Conservation (phyloP, 768 basidiomycete genomes). For the Amanita inopinata region DNA sequence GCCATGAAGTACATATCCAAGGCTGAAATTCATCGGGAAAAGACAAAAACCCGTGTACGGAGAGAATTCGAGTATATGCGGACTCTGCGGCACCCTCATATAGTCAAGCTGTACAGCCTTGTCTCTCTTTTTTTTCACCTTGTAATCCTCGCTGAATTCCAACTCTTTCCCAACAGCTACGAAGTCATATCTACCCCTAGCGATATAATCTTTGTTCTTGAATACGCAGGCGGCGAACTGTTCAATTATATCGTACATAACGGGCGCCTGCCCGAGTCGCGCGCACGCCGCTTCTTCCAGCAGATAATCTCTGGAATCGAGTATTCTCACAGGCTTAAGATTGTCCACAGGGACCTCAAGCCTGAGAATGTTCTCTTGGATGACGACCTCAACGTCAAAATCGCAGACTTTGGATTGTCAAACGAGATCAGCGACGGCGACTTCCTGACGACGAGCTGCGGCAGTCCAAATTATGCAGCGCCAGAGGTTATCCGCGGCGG, state of each 20-base stretch:
- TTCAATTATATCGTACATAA: slow-evolving; percentile 98
- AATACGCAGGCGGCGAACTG: slow-evolving; percentile 91
- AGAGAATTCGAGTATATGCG: slow-evolving; percentile 97
- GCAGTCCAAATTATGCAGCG: slow-evolving; percentile 97
- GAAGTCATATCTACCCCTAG: slow-evolving; percentile 89
- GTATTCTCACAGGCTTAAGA: slow-evolving; percentile 92
- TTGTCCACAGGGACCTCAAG: slow-evolving; percentile 96
- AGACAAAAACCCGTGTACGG: slow-evolving; percentile 86
- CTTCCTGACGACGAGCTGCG: slow-evolving; percentile 95
- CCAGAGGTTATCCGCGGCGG: slow-evolving; percentile 96
- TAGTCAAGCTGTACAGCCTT: slow-evolving; percentile 81
- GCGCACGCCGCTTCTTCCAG: slow-evolving; percentile 92
- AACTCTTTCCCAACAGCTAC: slow-evolving; percentile 36
- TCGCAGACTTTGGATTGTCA: slow-evolving; percentile 96
- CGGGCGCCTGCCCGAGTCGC: slow-evolving; percentile 81
- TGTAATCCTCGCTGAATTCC: slow-evolving; percentile 10
- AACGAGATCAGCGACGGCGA: slow-evolving; percentile 96
- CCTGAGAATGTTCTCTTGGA: slow-evolving; percentile 92
- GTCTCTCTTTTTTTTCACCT: slow-evolving; percentile 12
- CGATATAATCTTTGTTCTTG: slow-evolving; percentile 97
- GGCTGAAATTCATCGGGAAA: slow-evolving; percentile 83
- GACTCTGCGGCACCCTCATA: slow-evolving; percentile 88
- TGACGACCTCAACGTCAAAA: slow-evolving; percentile 85
- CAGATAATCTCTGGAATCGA: slow-evolving; percentile 97
- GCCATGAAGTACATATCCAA: slow-evolving; percentile 98